Conservation (phyloP, 2,329 filamentous ascomycete genomes). For the Juglanconis sp. region DNA sequence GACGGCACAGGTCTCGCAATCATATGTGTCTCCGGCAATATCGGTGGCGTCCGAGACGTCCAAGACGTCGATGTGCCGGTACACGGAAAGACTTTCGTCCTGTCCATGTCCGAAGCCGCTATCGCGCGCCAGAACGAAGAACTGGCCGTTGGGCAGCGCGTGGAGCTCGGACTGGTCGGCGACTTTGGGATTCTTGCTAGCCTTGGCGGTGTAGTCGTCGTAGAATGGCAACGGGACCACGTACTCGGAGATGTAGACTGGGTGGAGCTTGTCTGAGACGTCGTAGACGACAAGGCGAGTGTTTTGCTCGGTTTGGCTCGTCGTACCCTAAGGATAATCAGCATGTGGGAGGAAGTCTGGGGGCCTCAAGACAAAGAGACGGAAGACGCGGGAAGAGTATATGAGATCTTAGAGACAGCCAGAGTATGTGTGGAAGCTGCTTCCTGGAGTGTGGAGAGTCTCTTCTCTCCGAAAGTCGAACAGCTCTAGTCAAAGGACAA, state of each 20-base stretch:
- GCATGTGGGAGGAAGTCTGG: not conserved
- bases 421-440: too few relatives aligned
- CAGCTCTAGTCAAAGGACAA: not conserved
- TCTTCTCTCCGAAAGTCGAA: too few relatives aligned
- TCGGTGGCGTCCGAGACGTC: constrained; percentile 61
- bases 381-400: too few relatives aligned
- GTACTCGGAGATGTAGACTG: constrained; percentile 57
- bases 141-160: constrained; percentile 59
- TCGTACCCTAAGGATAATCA: not conserved
- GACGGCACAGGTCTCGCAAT: constrained; percentile 32
- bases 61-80: constrained; percentile 68
- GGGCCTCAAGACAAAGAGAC: too few relatives aligned
- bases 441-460: too few relatives aligned
- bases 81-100: constrained; percentile 49
- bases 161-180: constrained; percentile 69
- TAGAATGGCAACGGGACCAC: constrained; percentile 63
- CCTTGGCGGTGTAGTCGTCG: constrained; percentile 45
- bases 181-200: constrained; percentile 35
- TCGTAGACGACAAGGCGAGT: constrained; percentile 62
- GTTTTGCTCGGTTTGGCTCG: constrained; percentile 34
- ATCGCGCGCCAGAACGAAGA: constrained; percentile 66
- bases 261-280: constrained; percentile 28
- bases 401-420: too few relatives aligned
- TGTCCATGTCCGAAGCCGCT: constrained; percentile 57
- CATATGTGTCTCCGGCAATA: constrained; percentile 45